Evolutionary conservation across 2,329 filamentous ascomycete species (phyloP).

Genomic region (Bipolaris zeicola): DNA sequence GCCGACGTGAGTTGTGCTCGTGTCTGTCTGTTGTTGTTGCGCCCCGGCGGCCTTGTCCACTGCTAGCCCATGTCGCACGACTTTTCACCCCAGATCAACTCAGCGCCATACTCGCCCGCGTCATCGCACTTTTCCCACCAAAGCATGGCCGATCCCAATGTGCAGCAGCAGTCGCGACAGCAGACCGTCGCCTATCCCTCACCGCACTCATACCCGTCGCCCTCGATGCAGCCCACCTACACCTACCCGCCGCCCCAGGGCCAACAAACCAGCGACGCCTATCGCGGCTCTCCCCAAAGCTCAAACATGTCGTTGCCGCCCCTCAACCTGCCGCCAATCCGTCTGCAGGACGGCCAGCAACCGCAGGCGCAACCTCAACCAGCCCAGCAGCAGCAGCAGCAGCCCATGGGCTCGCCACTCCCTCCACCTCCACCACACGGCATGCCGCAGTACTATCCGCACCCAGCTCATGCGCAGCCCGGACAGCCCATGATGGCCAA

Average conservation of each 20-base stretch:
- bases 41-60: constrained; percentile 31
- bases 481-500: constrained; percentile 57
- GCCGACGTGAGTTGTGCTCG: constrained; percentile 13
- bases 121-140: constrained; percentile 40
- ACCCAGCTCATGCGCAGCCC: constrained; percentile 48
- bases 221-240: constrained; percentile 57
- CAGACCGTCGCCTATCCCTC: constrained; percentile 51
- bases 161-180: constrained; percentile 41
- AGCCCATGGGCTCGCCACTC: constrained; percentile 59
- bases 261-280: constrained; percentile 48
- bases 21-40: constrained; percentile 24
- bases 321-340: constrained; percentile 58
- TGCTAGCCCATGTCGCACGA: constrained; percentile 44
- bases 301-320: constrained; percentile 53
- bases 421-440: constrained; percentile 57
- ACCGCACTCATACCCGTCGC: constrained; percentile 58
- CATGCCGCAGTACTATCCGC: constrained; percentile 60
- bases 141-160: constrained; percentile 44
- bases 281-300: constrained; percentile 54
- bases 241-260: constrained; percentile 53
- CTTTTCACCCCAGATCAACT: constrained; percentile 30
- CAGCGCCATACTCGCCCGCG: constrained; percentile 41
- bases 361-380: constrained; percentile 36
- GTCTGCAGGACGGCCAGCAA: constrained; percentile 54
- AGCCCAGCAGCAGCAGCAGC: constrained; percentile 29